Conservation (phyloP, 2,329 filamentous ascomycete species). For the Dissoconium aciculare region DNA sequence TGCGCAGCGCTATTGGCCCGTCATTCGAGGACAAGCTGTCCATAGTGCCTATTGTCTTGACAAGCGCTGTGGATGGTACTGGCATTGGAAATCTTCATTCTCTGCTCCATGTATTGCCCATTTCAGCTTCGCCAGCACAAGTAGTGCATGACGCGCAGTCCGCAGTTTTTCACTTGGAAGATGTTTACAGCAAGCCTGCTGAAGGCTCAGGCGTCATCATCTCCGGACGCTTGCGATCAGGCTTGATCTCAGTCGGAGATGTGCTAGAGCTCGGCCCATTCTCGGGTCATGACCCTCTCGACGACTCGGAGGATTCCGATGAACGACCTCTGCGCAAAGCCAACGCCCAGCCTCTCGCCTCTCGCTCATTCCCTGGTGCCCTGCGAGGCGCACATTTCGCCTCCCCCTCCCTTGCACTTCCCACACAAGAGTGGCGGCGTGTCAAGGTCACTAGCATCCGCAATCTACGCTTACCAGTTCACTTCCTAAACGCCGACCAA, state of each 20-base stretch:
- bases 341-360: constrained; percentile 24
- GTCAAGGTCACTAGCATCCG: constrained; percentile 75
- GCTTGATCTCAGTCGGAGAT: constrained; percentile 62
- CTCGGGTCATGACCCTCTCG: constrained; percentile 16
- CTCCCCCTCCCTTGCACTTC: constrained; percentile 13
- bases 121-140: constrained; percentile 32
- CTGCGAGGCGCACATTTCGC: constrained; percentile 20
- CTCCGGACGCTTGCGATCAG: constrained; percentile 71
- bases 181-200: constrained; percentile 56
- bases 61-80: constrained; percentile 70
- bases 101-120: constrained; percentile 59
- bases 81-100: constrained; percentile 74
- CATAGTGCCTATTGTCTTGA: constrained; percentile 71
- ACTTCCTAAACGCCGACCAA: constrained; percentile 60
- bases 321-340: constrained; percentile 16
- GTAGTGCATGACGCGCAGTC: constrained; percentile 24
- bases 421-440: constrained; percentile 55
- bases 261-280: constrained; percentile 64
- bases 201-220: constrained; percentile 42
- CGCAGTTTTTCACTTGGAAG: constrained; percentile 72
- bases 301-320: constrained; percentile 25
- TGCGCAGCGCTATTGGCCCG: constrained; percentile 37
- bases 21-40: constrained; percentile 33
- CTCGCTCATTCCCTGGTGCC: constrained; percentile 35
- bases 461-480: constrained; percentile 72